phyloP scores from a whole-genome alignment of 2,329 filamentous ascomycete species.

The Cyphellophora attinorum region DNA sequence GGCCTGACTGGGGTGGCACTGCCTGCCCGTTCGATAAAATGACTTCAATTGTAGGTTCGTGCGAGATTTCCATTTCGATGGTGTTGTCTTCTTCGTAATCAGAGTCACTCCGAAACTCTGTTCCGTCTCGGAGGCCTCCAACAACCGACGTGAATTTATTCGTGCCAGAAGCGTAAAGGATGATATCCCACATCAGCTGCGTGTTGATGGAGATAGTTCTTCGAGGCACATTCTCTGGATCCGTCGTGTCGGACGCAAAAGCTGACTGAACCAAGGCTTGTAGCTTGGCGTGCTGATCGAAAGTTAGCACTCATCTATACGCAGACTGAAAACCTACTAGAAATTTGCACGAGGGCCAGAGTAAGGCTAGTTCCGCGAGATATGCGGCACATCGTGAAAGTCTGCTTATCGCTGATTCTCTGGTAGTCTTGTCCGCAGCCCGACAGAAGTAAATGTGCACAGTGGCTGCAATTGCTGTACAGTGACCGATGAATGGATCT shows the following conservation, averaged over 20 bases:
- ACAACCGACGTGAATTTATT: slow-evolving; percentile 5
- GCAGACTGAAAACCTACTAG: slow-evolving; percentile 15
- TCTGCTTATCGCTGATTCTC: slow-evolving; percentile 19
- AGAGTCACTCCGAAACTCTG: slow-evolving; percentile 13
- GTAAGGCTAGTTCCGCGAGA: slow-evolving; percentile 16
- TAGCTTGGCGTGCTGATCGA: slow-evolving; percentile 19
- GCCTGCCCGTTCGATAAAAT: slow-evolving; percentile 23
- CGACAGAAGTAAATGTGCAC: slow-evolving; percentile 26
- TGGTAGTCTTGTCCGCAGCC: slow-evolving; percentile 9
- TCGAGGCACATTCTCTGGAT: slow-evolving; percentile 5
- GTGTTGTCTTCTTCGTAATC: slow-evolving; percentile 7
- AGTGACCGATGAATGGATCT: slow-evolving; percentile 45
- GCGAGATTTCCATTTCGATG: slow-evolving; percentile 24
- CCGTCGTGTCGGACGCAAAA: slow-evolving; percentile 14
- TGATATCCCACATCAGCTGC: slow-evolving; percentile 23
- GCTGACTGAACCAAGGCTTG: slow-evolving; percentile 20
- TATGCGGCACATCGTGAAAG: slow-evolving; percentile 20
- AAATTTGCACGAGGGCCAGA: slow-evolving; percentile 20
- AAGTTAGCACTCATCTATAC: background rate
- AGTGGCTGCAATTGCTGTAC: slow-evolving; percentile 43
- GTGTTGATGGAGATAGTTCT: slow-evolving; percentile 23
- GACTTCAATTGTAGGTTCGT: slow-evolving; percentile 19
- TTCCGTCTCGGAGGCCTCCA: slow-evolving; percentile 14
- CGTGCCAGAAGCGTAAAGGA: slow-evolving; percentile 17
- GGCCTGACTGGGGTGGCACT: slow-evolving; percentile 21